These are phyloP conservation scores for Anethum foeniculum DNA, from an alignment of 140 eudicot species.

Conservation along the genomic window DNA sequence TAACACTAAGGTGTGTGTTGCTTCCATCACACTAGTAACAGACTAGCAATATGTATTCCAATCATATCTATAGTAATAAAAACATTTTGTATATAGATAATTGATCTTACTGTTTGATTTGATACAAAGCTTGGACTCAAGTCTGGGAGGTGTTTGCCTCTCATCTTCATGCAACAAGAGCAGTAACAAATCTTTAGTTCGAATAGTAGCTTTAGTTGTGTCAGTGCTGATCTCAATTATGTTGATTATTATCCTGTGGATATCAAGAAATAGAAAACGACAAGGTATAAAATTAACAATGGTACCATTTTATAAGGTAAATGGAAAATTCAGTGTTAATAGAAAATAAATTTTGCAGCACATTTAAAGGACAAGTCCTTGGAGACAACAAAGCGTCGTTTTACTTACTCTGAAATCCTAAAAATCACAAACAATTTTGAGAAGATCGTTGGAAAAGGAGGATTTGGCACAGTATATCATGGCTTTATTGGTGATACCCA, in stretches of 20 bases:
- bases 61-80: neutral
- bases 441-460: constrained; percentile 40
- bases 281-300: constrained; percentile 18
- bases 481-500: constrained; percentile 24
- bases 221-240: constrained; percentile 21
- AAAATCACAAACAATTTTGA: constrained; percentile 37
- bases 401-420: constrained; percentile 34
- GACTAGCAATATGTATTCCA: neutral
- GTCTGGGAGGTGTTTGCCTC: constrained; percentile 5
- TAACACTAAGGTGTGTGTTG: constrained; percentile 29
- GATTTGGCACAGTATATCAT: constrained; percentile 51
- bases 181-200: constrained; percentile 21
- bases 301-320: neutral
- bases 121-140: constrained; percentile 22
- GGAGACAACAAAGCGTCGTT: neutral
- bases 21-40: neutral
- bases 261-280: constrained; percentile 13
- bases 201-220: constrained; percentile 19
- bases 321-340: neutral
- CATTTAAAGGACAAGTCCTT: neutral
- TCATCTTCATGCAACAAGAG: constrained; percentile 25
- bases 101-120: constrained; percentile 1
- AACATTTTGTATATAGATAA: neutral
- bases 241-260: constrained; percentile 11
- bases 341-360: constrained; percentile 14